Conservation (phyloP, 2,329 filamentous ascomycete genomes). For the Pseudogymnoascus sp. region DNA sequence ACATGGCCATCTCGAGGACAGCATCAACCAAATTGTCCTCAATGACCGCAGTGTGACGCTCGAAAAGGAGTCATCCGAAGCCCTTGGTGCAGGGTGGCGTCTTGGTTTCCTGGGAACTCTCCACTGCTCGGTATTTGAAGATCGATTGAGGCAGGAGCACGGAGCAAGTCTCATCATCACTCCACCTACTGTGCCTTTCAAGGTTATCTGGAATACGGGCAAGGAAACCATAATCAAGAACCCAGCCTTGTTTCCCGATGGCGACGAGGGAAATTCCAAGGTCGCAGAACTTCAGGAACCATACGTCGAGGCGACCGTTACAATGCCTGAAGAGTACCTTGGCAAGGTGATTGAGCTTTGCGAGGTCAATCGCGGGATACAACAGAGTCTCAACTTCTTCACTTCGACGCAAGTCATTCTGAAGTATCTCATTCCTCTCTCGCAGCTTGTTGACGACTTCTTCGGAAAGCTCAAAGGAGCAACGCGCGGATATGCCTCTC, state of each 20-base stretch:
- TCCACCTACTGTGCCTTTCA: constrained; percentile 88
- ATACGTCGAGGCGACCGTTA: constrained; percentile 77
- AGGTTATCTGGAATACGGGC: constrained; percentile 73
- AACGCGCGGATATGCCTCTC: constrained; percentile 89
- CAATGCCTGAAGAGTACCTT: constrained; percentile 86
- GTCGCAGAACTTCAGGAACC: constrained; percentile 61
- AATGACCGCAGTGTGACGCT: constrained; percentile 94
- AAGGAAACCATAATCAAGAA: constrained; percentile 73
- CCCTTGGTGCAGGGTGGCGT: constrained; percentile 87
- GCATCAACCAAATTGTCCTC: constrained; percentile 84
- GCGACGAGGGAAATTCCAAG: constrained; percentile 43
- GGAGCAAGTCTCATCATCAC: constrained; percentile 95
- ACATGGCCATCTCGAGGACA: constrained; percentile 81
- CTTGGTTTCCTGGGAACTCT: constrained; percentile 92
- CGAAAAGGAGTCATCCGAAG: constrained; percentile 90
- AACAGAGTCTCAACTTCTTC: constrained; percentile 85
- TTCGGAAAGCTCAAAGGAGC: constrained; percentile 93
- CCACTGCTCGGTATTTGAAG: constrained; percentile 98
- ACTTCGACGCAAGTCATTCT: constrained; percentile 87
- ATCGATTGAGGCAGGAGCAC: constrained; percentile 87
- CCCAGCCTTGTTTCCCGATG: constrained; percentile 78
- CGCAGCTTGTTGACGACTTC: constrained; percentile 90
- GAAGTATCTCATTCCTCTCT: constrained; percentile 81
- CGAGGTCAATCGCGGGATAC: constrained; percentile 79
- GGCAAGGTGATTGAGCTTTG: constrained; percentile 94